Base-by-base conservation (phyloP, 352 stramenopile species). In the Phytophthora multivora region DNA sequence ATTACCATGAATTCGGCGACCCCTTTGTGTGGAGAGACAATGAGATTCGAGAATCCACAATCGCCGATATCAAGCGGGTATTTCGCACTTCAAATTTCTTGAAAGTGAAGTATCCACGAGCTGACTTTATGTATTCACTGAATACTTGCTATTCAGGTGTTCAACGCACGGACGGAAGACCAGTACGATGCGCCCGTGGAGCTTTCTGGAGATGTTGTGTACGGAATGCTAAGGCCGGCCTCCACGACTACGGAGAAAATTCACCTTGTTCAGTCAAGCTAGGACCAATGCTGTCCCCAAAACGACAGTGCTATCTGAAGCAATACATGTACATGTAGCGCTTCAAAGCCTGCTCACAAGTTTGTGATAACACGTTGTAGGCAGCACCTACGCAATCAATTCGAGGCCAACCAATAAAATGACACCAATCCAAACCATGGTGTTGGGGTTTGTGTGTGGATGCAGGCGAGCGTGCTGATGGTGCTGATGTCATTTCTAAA, bases 1-100 rank as follows among this genome's bases (percentile, higher is more conserved):
- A 88, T 48, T 88, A 88, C 50, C 80, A 90, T 35, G 79, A 88
- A 35, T 90, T 88, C 48, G 77, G 58, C 10, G 30, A 79, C 33
- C 45, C 69, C 2, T 83, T 86, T 35, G 53, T 90, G 26, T 86
- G 78, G 71, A 64, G 80, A 31, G 80, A 88, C 54, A 69, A 77
- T 19, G 72, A 90, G 59, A 42, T 64, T 13, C 71, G 80, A 9
- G 50, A 84, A 59, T 65, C 69, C 5, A 74, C 31, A 5, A 67
- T 82, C 12, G 16, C 28, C 9, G 69, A 75, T 18, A 59, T 88
- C 0, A 77, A 67, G n/a, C 51, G 71, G 51, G 80, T 90, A 67
- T 13, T 3, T 33, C 28, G 28, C 9, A 3, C 28, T 33, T 8
- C 26, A 31, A 31, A 31, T 10, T 33, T 11, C 28, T 12, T 33